Percentiles rank a stretch among this genome's conserved stretches.
These are phyloP conservation scores for Clonostachys rhizophaga DNA, from an alignment of 2,329 filamentous ascomycete species.

Conservation along the genomic window DNA sequence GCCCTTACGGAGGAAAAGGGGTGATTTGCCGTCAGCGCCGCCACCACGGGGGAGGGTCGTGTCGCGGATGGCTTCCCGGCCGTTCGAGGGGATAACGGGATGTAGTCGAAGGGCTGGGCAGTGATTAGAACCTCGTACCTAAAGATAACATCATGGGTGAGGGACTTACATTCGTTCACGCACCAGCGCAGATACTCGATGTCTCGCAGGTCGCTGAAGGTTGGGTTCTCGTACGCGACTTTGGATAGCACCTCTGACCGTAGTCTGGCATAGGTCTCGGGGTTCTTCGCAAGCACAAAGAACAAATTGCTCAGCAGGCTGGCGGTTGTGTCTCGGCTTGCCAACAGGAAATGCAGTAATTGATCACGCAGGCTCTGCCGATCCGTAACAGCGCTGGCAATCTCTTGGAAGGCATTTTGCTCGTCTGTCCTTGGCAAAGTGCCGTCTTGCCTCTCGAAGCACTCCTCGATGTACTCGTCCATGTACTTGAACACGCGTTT, in stretches of 20 bases:
- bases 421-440: not conserved
- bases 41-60: conserved; percentile 47
- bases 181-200: conserved; percentile 52
- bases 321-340: conserved; percentile 41
- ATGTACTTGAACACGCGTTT: conserved; percentile 30
- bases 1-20: conserved; percentile 43
- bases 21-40: conserved; percentile 37
- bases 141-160: not conserved
- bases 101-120: conserved; percentile 38
- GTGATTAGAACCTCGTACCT: not conserved
- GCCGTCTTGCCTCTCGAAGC: conserved; percentile 9
- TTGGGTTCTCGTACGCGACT: conserved; percentile 26
- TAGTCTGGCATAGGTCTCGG: conserved; percentile 36
- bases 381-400: conserved; percentile 38
- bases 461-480: conserved; percentile 34
- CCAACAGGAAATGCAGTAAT: conserved; percentile 35
- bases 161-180: conserved; percentile 47
- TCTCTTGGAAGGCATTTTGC: conserved; percentile 28
- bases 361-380: conserved; percentile 30
- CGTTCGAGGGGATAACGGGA: conserved; percentile 44
- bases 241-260: conserved; percentile 30
- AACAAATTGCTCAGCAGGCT: conserved; percentile 36
- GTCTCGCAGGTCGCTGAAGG: conserved; percentile 41
- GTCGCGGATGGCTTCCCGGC: conserved; percentile 27
- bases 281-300: conserved; percentile 32